These are phyloP conservation scores for Aphanomyces astaci DNA, from an alignment of 352 stramenopile genomes.

Conservation along the genomic window DNA sequence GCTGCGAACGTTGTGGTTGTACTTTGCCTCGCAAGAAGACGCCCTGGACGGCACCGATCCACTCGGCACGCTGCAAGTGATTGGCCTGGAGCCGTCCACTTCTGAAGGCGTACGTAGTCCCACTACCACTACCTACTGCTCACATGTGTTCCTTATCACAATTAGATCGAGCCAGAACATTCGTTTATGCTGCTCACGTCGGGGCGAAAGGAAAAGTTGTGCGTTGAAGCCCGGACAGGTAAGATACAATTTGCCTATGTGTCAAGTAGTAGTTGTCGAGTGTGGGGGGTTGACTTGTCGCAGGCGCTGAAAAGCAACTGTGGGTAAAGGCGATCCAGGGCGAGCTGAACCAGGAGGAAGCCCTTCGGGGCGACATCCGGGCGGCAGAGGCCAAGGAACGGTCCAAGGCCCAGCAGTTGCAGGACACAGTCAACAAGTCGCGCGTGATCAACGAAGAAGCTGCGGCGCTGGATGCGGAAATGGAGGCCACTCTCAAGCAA, in stretches of 20 bases:
- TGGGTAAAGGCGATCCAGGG: constrained; percentile 1
- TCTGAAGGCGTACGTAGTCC: background rate
- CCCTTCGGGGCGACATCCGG: background rate
- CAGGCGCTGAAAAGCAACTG: constrained; percentile 15
- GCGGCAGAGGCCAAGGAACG: background rate
- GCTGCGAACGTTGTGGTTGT: constrained; percentile 55
- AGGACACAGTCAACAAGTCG: constrained; percentile 41
- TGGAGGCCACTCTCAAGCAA: constrained; percentile 9
- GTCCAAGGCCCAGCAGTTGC: constrained; percentile 40
- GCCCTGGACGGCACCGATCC: constrained; percentile 34
- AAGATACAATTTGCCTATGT: background rate
- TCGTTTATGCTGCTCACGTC: constrained; percentile 5
- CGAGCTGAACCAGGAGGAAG: constrained; percentile 12
- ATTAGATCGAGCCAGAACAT: constrained; percentile 17
- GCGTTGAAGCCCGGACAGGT: constrained; percentile 12
- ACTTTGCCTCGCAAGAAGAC: constrained; percentile 60
- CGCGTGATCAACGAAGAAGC: constrained; percentile 42
- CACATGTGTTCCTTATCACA: no score
- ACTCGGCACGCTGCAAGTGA: constrained; percentile 50
- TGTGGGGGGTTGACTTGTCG: background rate
- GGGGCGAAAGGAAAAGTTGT: background rate
- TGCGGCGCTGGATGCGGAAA: constrained; percentile 29
- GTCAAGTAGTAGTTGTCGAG: no score
- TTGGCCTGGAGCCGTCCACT: constrained; percentile 25
- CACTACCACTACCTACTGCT: no score